These are phyloP conservation scores for Penicillium paxilli DNA, from an alignment of 495 filamentous ascomycete genomes.

Conservation along the genomic window DNA sequence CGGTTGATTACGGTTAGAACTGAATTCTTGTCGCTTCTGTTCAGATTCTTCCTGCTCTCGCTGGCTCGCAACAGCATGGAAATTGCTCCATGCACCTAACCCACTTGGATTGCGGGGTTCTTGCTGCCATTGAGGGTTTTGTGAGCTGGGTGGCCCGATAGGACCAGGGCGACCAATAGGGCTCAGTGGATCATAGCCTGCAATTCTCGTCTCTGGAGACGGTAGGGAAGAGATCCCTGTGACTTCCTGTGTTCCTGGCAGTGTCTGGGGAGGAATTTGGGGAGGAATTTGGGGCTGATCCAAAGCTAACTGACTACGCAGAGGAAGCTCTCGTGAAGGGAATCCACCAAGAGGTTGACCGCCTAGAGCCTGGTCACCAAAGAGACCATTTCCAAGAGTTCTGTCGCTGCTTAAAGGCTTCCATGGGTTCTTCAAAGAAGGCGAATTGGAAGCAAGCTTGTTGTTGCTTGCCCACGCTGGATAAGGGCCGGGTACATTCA, in stretches of 20 bases:
- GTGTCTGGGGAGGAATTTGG: slow-evolving; percentile 34
- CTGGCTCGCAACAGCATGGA: slow-evolving; percentile 41
- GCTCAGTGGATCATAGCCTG: slow-evolving; percentile 37
- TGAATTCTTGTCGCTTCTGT: slow-evolving; percentile 36
- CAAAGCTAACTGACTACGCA: slow-evolving; percentile 38
- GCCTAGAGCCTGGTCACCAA: too few relatives aligned
- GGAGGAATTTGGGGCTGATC: slow-evolving; percentile 38
- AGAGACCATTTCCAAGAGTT: slow-evolving; percentile 77
- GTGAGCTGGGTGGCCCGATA: slow-evolving; percentile 52
- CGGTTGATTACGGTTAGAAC: slow-evolving; percentile 36
- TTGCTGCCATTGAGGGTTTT: slow-evolving; percentile 37
- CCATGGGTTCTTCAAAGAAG: slow-evolving; percentile 66
- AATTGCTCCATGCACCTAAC: slow-evolving; percentile 51
- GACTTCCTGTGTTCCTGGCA: slow-evolving; percentile 35
- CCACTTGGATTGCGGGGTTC: slow-evolving; percentile 29
- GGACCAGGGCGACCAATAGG: slow-evolving; percentile 47
- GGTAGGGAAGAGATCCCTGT: slow-evolving; percentile 32
- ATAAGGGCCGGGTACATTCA: slow-evolving; percentile 37
- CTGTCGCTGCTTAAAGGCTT: slow-evolving; percentile 69
- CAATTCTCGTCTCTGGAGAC: slow-evolving; percentile 37
- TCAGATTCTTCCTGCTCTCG: slow-evolving; percentile 44
- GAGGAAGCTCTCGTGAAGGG: slow-evolving; percentile 35
- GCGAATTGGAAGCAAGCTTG: slow-evolving; percentile 33
- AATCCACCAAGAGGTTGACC: slow-evolving; percentile 57
- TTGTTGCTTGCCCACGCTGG: slow-evolving; percentile 40